These are phyloP conservation scores for Pseudogymnoascus sp. DNA, from an alignment of 2,329 filamentous ascomycete genomes.

Conservation along the genomic window DNA sequence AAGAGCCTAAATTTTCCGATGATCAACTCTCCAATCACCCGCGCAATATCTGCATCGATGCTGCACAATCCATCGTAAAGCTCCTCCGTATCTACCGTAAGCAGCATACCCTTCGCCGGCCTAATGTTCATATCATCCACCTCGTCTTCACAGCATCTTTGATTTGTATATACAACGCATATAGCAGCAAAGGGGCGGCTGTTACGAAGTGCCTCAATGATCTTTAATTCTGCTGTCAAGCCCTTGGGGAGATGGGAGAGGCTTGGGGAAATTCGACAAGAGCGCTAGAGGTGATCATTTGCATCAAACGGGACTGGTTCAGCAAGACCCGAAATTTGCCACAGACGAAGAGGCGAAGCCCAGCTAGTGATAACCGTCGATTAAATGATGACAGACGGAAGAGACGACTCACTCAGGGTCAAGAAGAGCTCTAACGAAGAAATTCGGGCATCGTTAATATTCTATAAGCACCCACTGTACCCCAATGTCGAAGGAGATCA, in stretches of 20 bases:
- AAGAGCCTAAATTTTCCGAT: background rate
- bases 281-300: conserved; percentile 12
- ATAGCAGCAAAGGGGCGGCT: conserved; percentile 8
- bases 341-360: conserved; percentile 9
- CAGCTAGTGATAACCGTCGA: background rate
- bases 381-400: conserved; percentile 8
- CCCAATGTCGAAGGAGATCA: background rate
- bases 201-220: conserved; percentile 7
- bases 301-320: conserved; percentile 14
- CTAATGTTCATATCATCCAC: conserved; percentile 12
- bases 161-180: conserved; percentile 13
- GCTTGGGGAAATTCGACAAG: conserved; percentile 11
- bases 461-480: background rate
- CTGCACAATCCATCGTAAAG: conserved; percentile 11
- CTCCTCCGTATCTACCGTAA: conserved; percentile 12
- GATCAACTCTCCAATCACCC: conserved; percentile 3
- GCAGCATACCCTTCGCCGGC: conserved; percentile 12
- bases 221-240: conserved; percentile 13
- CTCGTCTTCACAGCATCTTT: conserved; percentile 13
- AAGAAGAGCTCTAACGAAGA: background rate
- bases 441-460: background rate
- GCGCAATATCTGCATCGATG: conserved; percentile 10
- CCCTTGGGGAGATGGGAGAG: conserved; percentile 12
- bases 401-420: conserved; percentile 9
- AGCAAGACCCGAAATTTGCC: conserved; percentile 10